These are phyloP conservation scores for Thecaphora frezii DNA, from an alignment of 1,284 basidiomycete genomes.

Conservation along the genomic window DNA sequence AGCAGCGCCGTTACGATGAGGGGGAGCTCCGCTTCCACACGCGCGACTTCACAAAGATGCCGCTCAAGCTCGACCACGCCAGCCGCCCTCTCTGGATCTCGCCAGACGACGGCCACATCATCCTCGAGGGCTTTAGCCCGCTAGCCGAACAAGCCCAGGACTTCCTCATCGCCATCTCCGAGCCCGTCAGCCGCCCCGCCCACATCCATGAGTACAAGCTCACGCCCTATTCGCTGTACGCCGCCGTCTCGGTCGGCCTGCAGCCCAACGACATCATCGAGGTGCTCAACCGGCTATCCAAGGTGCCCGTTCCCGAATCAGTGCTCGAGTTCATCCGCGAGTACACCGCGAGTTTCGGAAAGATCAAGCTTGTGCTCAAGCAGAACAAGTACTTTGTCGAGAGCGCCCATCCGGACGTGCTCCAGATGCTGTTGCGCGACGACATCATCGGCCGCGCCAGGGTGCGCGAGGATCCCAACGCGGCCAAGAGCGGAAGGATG, in stretches of 20 bases:
- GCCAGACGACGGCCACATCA: conserved; percentile 56
- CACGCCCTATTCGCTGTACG: conserved; percentile 95
- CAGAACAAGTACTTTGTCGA: conserved; percentile 59
- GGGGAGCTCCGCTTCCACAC: conserved; percentile 73
- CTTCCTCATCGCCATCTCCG: conserved; percentile 95
- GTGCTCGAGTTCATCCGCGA: conserved; percentile 55
- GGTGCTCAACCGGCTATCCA: conserved; percentile 65
- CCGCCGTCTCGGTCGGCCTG: conserved; percentile 95
- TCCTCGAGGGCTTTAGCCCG: conserved; percentile 63
- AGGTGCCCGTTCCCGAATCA: conserved; percentile 53
- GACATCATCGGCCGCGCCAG: conserved; percentile 49
- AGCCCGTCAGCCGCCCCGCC: conserved; percentile 95
- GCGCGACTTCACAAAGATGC: conserved; percentile 52
- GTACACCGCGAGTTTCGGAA: conserved; percentile 56
- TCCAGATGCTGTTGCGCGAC: conserved; percentile 54
- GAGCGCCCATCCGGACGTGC: conserved; percentile 53
- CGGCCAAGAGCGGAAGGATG: conserved; percentile 23
- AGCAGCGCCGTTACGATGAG: conserved; percentile 20
- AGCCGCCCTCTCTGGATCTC: conserved; percentile 57
- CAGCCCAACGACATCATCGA: conserved; percentile 98
- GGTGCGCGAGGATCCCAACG: conserved; percentile 37
- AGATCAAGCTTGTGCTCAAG: conserved; percentile 59
- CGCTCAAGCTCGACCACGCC: conserved; percentile 54
- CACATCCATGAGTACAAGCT: conserved; percentile 99
- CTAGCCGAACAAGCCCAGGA: conserved; percentile 98